Evolutionary conservation across 2,329 filamentous ascomycete species (phyloP).

Genomic region (Stachybotrys echinatus): DNA sequence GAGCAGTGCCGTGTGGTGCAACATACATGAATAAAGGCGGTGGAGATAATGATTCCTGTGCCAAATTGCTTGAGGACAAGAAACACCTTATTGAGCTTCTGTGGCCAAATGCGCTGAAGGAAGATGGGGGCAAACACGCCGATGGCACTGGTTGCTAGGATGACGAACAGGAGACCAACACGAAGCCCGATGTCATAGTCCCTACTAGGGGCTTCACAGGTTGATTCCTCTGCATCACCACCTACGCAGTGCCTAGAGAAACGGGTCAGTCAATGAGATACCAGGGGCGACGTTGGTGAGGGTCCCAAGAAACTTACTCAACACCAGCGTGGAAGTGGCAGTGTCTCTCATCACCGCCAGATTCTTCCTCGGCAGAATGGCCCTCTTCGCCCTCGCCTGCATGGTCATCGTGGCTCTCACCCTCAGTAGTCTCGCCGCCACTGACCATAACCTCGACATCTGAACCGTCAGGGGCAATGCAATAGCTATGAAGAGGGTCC

Average conservation of each 20-base stretch:
- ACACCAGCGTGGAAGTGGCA: slow-evolving; percentile 69
- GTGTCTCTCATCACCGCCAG: slow-evolving; percentile 6
- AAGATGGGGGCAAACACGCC: slow-evolving; percentile 67
- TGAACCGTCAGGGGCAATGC: slow-evolving; percentile 51
- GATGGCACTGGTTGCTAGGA: slow-evolving; percentile 62
- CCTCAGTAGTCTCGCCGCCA: slow-evolving; percentile 13
- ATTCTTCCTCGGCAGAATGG: no score
- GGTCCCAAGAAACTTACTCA: slow-evolving; percentile 62
- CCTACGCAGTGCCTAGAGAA: slow-evolving; percentile 51
- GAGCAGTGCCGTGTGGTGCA: background rate
- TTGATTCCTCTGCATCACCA: slow-evolving; percentile 23
- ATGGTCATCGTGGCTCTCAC: slow-evolving; percentile 12
- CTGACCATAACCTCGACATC: slow-evolving; percentile 44
- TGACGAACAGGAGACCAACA: slow-evolving; percentile 67
- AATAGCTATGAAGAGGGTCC: slow-evolving; percentile 50
- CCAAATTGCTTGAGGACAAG: slow-evolving; percentile 68
- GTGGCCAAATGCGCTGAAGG: slow-evolving; percentile 50
- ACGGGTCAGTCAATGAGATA: slow-evolving; percentile 4
- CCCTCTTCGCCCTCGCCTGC: slow-evolving; percentile 9
- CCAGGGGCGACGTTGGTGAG: no score
- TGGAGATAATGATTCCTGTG: slow-evolving; percentile 67
- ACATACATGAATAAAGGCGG: slow-evolving; percentile 62
- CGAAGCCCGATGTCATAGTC: slow-evolving; percentile 65
- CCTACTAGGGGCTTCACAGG: slow-evolving; percentile 40
- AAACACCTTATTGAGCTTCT: slow-evolving; percentile 45